Evolutionary conservation across 2,329 filamentous ascomycete genomes (phyloP), one percentile per base, ranked within the genome.

Genomic region (Rhexocercosporidium sp.): DNA sequence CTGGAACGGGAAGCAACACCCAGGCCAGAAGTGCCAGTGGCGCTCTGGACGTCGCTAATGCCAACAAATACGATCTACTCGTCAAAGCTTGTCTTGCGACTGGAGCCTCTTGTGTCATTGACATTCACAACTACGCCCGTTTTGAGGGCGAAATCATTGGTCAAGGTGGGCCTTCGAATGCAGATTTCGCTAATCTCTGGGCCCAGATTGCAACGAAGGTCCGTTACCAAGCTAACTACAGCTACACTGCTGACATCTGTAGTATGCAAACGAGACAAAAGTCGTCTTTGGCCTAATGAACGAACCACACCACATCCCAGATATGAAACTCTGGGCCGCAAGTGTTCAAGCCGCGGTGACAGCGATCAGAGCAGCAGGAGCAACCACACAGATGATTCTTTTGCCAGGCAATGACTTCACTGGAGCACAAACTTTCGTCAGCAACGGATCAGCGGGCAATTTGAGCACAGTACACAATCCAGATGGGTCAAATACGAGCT

Each of bases 211-310:
- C 89, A 1, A 80, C 78, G 0, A 86, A 66, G 61, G 67, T 69
- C 4, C 39, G 65, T 54, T 3, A 1, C n/a, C 3, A 16, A 1
- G 14, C 12, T 34, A 18, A 6, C 18, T 34, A 31, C 18, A 1
- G 22, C 14, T 14, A 2, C 41, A 47, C 14, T 20, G 11, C 44
- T 54, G 16, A 44, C 22, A 27, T 44, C 25, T 53, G 16, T 4
- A 87, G 75, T 92, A 91, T 76, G 82, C 81, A 25, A 74, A 75
- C 11, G 78, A 87, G 61, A 76, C 81, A 41, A 86, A 84, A 67
- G 78, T 92, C 31, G 81, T 85, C 4, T 90, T 92, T 70, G 88
- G 88, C n/a, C 75, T 92, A 56, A 91, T 92, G 88, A 92, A 92
- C 78, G 90, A 89, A 78, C 89, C 89, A 7, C 87, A 90, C 75